Base-by-base conservation (phyloP, 179 eudicot species). In the Beta corolliflora region DNA sequence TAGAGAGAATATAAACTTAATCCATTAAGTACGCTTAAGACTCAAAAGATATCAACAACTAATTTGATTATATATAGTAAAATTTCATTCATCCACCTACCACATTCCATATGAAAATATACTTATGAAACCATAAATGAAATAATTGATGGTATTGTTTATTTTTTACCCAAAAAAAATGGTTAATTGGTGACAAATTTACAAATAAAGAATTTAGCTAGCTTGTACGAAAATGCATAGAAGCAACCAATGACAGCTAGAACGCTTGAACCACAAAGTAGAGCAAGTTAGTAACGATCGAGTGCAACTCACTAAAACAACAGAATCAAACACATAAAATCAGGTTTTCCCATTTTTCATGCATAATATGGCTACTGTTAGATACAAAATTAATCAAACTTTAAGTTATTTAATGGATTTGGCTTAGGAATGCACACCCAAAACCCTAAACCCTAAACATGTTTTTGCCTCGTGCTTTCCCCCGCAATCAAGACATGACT, bases 381-480 rank as follows among this genome's bases (percentile, higher is more conserved):
- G 53, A 56, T 16, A 46, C 72, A 53, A 52, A 48, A 25, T 10
- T 29, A 53, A 55, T 29, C 11, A 73, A 73, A 25, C 4, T 53
- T 50, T 13, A 23, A 59, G 48, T 13, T 72, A 72, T 11, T 72
- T 52, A 52, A 72, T 72, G 13, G 21, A 68, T 50, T 52, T 19
- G 48, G 10, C 45, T 54, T 31, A 54, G 12, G 7, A 54, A 54
- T 25, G 9, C 77, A 55, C 45, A 55, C 63, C 41, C 25, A 3
- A 64, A 29, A 31, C 69, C n/a, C 63, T 54, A 73, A 15, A 3
- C 77, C 45, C 77, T 80, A 61, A 61, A 73, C 77, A 80, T 72
- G 77, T 55, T 81, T 63, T 45, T 46, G n/a, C 84, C 75, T 81
- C 76, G 84, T 81, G 84, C 76, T 81, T 14, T 69, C 12, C 82